Percentiles rank a stretch among this genome's conserved stretches.
Conservation (phyloP, 2,329 filamentous ascomycete species). For the Fusarium virguliforme region DNA sequence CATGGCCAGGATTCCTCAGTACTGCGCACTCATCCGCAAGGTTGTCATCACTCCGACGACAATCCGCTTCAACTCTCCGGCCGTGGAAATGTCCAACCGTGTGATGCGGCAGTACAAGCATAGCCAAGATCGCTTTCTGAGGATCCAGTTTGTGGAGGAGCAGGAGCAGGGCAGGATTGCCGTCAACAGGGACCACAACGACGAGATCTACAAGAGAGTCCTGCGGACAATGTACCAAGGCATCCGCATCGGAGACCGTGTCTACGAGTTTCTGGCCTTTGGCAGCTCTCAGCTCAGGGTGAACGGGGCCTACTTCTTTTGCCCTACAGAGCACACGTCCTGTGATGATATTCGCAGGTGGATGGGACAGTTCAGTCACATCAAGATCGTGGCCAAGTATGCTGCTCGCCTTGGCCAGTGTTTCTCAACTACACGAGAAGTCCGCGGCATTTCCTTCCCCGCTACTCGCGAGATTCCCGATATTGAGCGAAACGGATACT, state of each 20-base stretch:
- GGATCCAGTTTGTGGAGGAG: conserved; percentile 93
- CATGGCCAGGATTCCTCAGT: conserved; percentile 72
- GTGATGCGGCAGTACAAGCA: conserved; percentile 82
- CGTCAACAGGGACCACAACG: conserved; percentile 68
- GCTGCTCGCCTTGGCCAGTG: conserved; percentile 93
- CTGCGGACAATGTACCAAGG: conserved; percentile 81
- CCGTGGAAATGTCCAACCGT: conserved; percentile 89
- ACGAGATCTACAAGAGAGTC: conserved; percentile 82
- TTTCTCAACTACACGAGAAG: conserved; percentile 91
- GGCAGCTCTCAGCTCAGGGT: conserved; percentile 97
- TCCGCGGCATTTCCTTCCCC: conserved; percentile 75
- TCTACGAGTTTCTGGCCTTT: conserved; percentile 92
- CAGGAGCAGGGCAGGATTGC: conserved; percentile 72
- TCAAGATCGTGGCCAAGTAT: conserved; percentile 89
- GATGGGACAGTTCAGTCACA: conserved; percentile 90
- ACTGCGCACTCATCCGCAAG: conserved; percentile 83
- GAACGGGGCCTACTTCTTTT: conserved; percentile 94
- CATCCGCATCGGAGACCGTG: conserved; percentile 84
- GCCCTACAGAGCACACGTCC: conserved; percentile 75
- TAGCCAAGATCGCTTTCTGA: conserved; percentile 83
- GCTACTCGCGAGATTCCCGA: conserved; percentile 77
- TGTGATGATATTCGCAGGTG: conserved; percentile 84
- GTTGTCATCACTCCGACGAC: conserved; percentile 88
- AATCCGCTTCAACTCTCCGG: conserved; percentile 82
- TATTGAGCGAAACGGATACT: conserved; percentile 77